phyloP scores from a whole-genome alignment of 2,329 filamentous ascomycete species.

The Lasiodiplodia citricola region DNA sequence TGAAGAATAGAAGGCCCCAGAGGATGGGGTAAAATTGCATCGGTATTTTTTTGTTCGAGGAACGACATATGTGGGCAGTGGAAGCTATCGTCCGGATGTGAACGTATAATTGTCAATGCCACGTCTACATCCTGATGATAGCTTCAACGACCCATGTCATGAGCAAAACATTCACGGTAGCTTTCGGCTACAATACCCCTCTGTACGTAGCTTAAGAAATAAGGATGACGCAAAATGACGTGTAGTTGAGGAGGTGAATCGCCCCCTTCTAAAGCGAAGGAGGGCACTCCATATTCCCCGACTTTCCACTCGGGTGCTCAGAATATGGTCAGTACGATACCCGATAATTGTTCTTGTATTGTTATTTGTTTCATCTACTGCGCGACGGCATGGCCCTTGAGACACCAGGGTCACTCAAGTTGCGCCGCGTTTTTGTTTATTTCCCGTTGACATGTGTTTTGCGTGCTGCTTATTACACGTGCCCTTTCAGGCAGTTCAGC shows the following conservation, averaged over 20 bases:
- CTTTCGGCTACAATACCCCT: too few species aligned
- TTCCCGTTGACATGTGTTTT: not conserved
- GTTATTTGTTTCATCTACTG: conserved; percentile 8
- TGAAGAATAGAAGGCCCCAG: too few species aligned
- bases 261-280: not conserved
- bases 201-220: not conserved
- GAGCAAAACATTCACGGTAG: too few species aligned
- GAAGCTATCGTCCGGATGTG: too few species aligned
- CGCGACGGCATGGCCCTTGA: not conserved
- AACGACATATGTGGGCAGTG: too few species aligned
- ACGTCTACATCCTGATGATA: too few species aligned
- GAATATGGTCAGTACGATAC: not conserved
- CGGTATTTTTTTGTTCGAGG: too few species aligned
- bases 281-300: not conserved
- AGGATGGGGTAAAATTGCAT: too few species aligned
- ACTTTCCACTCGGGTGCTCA: not conserved
- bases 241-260: not conserved
- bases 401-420: not conserved
- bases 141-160: too few species aligned
- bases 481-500: not conserved
- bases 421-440: not conserved
- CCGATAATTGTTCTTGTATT: conserved; percentile 1
- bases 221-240: not conserved
- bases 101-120: too few species aligned
- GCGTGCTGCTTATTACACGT: not conserved